Evolutionary conservation across 164 flowering plant species (phyloP).

Genomic region (Dillenia suffruticosa): DNA sequence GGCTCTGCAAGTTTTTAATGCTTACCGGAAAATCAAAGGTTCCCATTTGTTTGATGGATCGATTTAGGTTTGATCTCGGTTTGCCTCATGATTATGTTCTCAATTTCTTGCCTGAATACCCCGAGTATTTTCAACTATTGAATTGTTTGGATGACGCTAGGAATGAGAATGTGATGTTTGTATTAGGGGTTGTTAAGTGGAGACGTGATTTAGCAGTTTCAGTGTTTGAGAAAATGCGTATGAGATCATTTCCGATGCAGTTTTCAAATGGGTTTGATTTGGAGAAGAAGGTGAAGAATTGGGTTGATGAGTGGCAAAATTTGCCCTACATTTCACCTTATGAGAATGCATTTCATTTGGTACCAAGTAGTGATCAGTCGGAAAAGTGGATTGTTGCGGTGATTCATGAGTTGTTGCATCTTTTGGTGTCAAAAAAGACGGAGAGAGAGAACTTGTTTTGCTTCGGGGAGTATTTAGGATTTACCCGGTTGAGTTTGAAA

Average conservation of each 20-base stretch:
- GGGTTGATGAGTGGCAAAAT: slow-evolving; percentile 84
- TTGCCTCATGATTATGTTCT: slow-evolving; percentile 58
- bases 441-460: slow-evolving; percentile 48
- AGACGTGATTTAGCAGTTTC: slow-evolving; percentile 57
- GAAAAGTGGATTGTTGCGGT: slow-evolving; percentile 84
- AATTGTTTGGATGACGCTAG: slow-evolving; percentile 4
- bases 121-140: slow-evolving; percentile 65
- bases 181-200: slow-evolving; percentile 80
- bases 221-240: slow-evolving; percentile 44
- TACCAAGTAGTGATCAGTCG: slow-evolving; percentile 58
- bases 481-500: slow-evolving; percentile 59
- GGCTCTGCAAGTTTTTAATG: slow-evolving; percentile 79
- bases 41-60: slow-evolving; percentile 52
- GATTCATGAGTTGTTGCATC: slow-evolving; percentile 72
- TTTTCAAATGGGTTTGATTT: slow-evolving; percentile 68
- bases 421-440: slow-evolving; percentile 71
- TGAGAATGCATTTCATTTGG: slow-evolving; percentile 63
- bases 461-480: slow-evolving; percentile 68
- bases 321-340: slow-evolving; percentile 92
- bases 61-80: slow-evolving; percentile 75
- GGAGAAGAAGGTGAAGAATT: slow-evolving; percentile 67
- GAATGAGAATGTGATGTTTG: slow-evolving; percentile 14
- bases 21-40: slow-evolving; percentile 39
- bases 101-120: slow-evolving; percentile 56
- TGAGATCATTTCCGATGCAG: slow-evolving; percentile 44